Conservation (phyloP, 495 filamentous ascomycete species). For the Talaromyces adpressus region DNA sequence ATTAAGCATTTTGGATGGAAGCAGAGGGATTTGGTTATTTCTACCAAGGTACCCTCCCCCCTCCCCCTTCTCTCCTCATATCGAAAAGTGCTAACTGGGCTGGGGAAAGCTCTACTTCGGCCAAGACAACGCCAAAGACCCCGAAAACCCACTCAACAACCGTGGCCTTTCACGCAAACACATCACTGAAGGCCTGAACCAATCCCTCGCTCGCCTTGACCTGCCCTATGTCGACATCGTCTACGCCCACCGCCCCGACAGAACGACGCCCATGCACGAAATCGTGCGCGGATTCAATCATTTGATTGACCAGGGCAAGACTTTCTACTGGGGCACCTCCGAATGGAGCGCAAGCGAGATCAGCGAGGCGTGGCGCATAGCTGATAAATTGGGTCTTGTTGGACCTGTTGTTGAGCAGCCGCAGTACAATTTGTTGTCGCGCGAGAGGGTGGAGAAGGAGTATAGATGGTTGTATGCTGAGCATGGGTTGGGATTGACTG, state of each 20-base stretch:
- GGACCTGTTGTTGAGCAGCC: conserved; percentile 82
- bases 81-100: too few species aligned
- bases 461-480: conserved; percentile 49
- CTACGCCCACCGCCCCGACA: conserved; percentile 80
- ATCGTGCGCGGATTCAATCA: conserved; percentile 80
- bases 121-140: conserved; percentile 48
- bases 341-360: conserved; percentile 85
- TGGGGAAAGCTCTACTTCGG: conserved; percentile 55
- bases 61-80: too few species aligned
- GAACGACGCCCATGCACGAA: conserved; percentile 80
- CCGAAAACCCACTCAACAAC: conserved; percentile 50
- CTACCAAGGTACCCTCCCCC: conserved; percentile 55
- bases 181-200: conserved; percentile 62
- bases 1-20: conserved; percentile 58
- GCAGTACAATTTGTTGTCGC: conserved; percentile 69
- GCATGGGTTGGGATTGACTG: conserved; percentile 54
- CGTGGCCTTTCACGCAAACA: conserved; percentile 77
- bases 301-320: conserved; percentile 67
- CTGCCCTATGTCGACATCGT: conserved; percentile 70
- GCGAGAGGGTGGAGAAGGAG: conserved; percentile 59
- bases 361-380: conserved; percentile 64
- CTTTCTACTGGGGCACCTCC: conserved; percentile 87
- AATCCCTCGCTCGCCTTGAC: conserved; percentile 59
- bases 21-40: conserved; percentile 75
- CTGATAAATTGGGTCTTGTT: conserved; percentile 68